Evolutionary conservation across 306 rosid genomes (phyloP).

Genomic region (Casuarina cunninghamiana): DNA sequence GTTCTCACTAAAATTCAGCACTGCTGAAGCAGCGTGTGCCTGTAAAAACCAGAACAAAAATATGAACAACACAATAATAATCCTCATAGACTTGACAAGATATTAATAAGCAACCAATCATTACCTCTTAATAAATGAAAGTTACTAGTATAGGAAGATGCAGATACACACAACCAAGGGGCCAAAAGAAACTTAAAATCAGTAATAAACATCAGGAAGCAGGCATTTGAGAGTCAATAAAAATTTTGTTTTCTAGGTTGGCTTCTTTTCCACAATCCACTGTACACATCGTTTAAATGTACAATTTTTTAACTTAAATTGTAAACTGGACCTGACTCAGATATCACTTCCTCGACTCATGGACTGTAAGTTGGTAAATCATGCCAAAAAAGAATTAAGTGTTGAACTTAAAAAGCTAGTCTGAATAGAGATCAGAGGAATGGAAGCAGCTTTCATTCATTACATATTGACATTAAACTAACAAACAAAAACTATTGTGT

Average conservation of each 20-base stretch:
- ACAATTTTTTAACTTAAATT: not conserved
- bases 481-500: not conserved
- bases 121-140: no score
- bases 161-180: not conserved
- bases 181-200: not conserved
- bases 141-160: not conserved
- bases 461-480: not conserved
- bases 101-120: no score
- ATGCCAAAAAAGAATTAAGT: no score
- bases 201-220: not conserved
- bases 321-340: not conserved
- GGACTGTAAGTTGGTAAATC: not conserved
- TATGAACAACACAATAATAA: not conserved
- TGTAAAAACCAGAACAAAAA: slow-evolving; percentile 26
- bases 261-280: not conserved
- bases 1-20: slow-evolving; percentile 70
- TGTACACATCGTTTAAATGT: not conserved
- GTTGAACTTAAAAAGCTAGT: not conserved
- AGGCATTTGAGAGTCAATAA: not conserved
- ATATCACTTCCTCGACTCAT: not conserved
- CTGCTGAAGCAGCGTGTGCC: slow-evolving; percentile 89
- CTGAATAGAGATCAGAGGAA: not conserved
- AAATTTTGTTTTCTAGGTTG: not conserved
- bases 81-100: no score
- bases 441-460: not conserved